A percentile compares a stretch with the other conserved stretches of the same genome.
phyloP scores from a whole-genome alignment of 257 asterid species.

The Ocimum tenuiflorum region DNA sequence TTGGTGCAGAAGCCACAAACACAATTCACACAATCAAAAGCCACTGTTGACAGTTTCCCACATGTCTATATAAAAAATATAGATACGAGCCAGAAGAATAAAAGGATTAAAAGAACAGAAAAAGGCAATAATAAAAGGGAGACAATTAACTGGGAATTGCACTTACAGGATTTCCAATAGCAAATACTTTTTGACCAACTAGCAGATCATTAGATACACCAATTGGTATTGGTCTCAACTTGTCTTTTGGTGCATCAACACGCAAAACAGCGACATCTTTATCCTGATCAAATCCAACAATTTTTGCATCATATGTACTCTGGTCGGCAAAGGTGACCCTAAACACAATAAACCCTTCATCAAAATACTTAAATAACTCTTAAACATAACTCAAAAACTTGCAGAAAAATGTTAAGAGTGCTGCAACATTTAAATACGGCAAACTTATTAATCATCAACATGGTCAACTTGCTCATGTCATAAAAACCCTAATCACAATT shows the following conservation, averaged over 20 bases:
- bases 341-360: slow-evolving; percentile 20
- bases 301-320: slow-evolving; percentile 75
- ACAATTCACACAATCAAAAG: background rate
- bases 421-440: too few species aligned
- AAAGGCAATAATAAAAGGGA: background rate
- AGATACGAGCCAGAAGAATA: background rate
- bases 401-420: too few species aligned
- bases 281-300: slow-evolving; percentile 98
- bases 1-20: background rate
- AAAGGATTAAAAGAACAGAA: background rate
- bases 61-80: background rate
- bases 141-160: background rate
- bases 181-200: slow-evolving; percentile 96
- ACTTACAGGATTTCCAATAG: slow-evolving; percentile 96
- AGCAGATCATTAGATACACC: slow-evolving; percentile 92
- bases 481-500: background rate
- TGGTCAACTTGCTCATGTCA: background rate
- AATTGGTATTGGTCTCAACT: slow-evolving; percentile 81
- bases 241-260: slow-evolving; percentile 68
- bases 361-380: slow-evolving; percentile 1
- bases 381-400: too few species aligned
- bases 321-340: slow-evolving; percentile 90
- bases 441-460: too few species aligned
- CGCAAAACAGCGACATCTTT: slow-evolving; percentile 90
- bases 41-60: background rate